A percentile compares a stretch with the other conserved stretches of the same genome.
These are phyloP conservation scores for Fabrea salina DNA, from an alignment of 169 alveolate genomes.

Conservation along the genomic window DNA sequence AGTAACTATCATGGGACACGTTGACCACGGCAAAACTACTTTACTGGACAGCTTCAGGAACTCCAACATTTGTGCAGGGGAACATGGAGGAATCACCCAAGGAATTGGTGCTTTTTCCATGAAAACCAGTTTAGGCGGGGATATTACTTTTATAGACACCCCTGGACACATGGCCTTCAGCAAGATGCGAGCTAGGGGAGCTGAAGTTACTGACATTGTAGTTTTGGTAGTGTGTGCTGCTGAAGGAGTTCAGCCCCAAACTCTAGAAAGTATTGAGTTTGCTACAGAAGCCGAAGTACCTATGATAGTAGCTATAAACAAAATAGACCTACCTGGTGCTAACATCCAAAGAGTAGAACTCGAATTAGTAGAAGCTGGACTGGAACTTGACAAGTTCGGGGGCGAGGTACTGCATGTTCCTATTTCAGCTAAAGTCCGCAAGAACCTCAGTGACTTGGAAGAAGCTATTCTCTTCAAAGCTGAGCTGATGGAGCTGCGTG, in stretches of 20 bases:
- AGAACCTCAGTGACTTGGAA: slow-evolving; percentile 71
- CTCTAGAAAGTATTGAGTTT: slow-evolving; percentile 87
- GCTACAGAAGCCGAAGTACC: slow-evolving; percentile 72
- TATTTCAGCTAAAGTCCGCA: slow-evolving; percentile 82
- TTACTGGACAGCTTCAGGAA: slow-evolving; percentile 85
- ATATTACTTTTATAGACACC: slow-evolving; percentile 90
- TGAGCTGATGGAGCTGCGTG: slow-evolving; percentile 67
- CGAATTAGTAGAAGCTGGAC: slow-evolving; percentile 53
- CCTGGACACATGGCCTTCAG: slow-evolving; percentile 96
- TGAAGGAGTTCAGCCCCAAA: slow-evolving; percentile 94
- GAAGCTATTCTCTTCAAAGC: slow-evolving; percentile 66
- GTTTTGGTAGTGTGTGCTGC: slow-evolving; percentile 92
- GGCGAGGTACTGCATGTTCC: slow-evolving; percentile 81
- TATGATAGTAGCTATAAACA: slow-evolving; percentile 88
- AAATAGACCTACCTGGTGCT: slow-evolving; percentile 79
- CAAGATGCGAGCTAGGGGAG: slow-evolving; percentile 91
- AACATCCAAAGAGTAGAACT: slow-evolving; percentile 59
- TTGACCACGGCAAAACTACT: slow-evolving; percentile 97
- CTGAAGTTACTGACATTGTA: slow-evolving; percentile 91
- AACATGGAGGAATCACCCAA: slow-evolving; percentile 92
- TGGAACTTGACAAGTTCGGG: slow-evolving; percentile 68
- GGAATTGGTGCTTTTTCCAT: slow-evolving; percentile 92
- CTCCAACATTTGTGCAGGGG: slow-evolving; percentile 74
- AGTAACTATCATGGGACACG: slow-evolving; percentile 96
- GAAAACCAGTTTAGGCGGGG: slow-evolving; percentile 57